Conservation (phyloP, 2,329 filamentous ascomycete species). For the Didymellaceae sp. region DNA sequence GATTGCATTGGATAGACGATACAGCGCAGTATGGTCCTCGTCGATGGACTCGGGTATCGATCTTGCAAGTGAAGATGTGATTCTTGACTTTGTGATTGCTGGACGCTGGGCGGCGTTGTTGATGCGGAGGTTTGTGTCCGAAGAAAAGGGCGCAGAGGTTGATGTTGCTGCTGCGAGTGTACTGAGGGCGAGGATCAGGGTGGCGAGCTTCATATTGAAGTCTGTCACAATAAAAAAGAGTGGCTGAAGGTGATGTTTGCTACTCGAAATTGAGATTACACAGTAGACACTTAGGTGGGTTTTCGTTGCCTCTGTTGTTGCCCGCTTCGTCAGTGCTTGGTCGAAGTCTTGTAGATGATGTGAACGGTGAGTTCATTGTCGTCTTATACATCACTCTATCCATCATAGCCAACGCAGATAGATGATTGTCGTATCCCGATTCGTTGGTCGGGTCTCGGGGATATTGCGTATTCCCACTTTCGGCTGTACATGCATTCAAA, state of each 20-base stretch:
- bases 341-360: not conserved
- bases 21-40: not conserved
- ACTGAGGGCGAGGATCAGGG: not conserved
- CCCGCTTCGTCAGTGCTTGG: too few species aligned
- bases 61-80: not conserved
- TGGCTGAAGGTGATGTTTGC: too few species aligned
- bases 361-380: not conserved
- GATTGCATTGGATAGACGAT: not conserved
- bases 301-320: not conserved
- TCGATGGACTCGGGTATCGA: not conserved
- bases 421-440: not conserved
- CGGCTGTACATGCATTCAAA: not conserved
- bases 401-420: not conserved
- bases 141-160: not conserved
- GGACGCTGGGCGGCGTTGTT: not conserved
- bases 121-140: not conserved
- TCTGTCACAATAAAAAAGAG: too few species aligned
- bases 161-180: not conserved
- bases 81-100: not conserved
- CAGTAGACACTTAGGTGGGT: not conserved
- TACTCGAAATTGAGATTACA: not conserved
- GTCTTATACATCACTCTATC: not conserved
- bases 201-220: conserved; percentile 2
- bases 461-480: conserved; percentile 1
- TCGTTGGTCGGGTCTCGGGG: not conserved